These are phyloP conservation scores for Podospora pseudocomata DNA, from an alignment of 495 filamentous ascomycete species.

Conservation along the genomic window DNA sequence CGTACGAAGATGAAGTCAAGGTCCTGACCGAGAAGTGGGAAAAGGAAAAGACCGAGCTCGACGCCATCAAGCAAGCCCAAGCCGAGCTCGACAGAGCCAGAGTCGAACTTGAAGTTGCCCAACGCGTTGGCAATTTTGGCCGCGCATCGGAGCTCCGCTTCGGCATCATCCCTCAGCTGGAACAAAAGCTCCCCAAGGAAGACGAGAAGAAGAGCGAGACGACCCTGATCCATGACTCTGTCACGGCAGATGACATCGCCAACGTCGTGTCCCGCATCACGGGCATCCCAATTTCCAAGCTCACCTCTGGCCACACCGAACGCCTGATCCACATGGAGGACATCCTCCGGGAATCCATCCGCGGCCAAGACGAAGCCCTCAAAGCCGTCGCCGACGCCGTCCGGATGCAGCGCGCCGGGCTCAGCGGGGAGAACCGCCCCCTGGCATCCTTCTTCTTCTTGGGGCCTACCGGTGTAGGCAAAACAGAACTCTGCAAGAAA, in stretches of 20 bases:
- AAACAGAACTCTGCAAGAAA: constrained; percentile 96
- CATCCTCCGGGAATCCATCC: constrained; percentile 73
- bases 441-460: constrained; percentile 96
- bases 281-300: constrained; percentile 85
- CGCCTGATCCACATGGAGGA: constrained; percentile 95
- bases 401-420: constrained; percentile 86
- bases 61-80: constrained; percentile 79
- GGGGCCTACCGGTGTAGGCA: constrained; percentile 93
- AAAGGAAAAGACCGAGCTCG: constrained; percentile 79
- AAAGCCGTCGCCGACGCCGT: constrained; percentile 89
- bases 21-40: constrained; percentile 79
- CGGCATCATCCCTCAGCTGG: constrained; percentile 74
- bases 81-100: constrained; percentile 78
- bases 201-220: constrained; percentile 49
- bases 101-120: constrained; percentile 80
- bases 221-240: constrained; percentile 82
- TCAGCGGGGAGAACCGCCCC: constrained; percentile 87
- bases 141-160: constrained; percentile 85
- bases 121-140: constrained; percentile 86
- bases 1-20: constrained; percentile 64
- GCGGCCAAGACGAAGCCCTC: constrained; percentile 91
- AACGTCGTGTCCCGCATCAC: constrained; percentile 86
- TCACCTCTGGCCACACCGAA: constrained; percentile 89
- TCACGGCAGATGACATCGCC: constrained; percentile 90
- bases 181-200: constrained; percentile 76